Conservation (phyloP, 2,329 filamentous ascomycete genomes). For the Aspergillus eucalypticola region DNA sequence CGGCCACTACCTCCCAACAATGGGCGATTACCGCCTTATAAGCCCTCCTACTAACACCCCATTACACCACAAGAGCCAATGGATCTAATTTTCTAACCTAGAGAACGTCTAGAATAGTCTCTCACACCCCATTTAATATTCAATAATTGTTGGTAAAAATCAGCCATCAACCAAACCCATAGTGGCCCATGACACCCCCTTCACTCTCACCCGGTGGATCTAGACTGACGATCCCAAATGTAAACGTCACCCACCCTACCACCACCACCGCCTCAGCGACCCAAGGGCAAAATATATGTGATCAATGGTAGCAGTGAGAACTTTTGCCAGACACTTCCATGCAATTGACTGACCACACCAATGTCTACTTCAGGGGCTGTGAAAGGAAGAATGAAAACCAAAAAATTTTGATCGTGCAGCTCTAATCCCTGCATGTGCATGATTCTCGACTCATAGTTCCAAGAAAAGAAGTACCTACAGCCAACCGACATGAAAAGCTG, state of each 20-base stretch:
- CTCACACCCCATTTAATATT: too few relatives aligned
- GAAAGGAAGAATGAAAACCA: not conserved
- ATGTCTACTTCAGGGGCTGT: not conserved
- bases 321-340: too few relatives aligned
- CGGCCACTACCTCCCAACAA: not conserved
- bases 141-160: too few relatives aligned
- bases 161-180: too few relatives aligned
- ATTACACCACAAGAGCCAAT: not conserved
- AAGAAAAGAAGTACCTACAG: not conserved
- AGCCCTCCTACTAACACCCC: not conserved
- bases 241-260: not conserved
- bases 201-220: not conserved
- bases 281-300: not conserved
- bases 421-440: not conserved
- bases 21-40: too few relatives aligned
- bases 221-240: not conserved
- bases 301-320: too few relatives aligned
- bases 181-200: not conserved
- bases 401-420: not conserved
- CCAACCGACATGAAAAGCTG: not conserved
- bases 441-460: not conserved
- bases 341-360: too few relatives aligned
- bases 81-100: too few relatives aligned
- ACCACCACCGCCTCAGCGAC: not conserved
- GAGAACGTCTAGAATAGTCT: too few relatives aligned